Conservation (phyloP, 371 early-diverging fungal genomes). For the Syncephalastrum sp. region DNA sequence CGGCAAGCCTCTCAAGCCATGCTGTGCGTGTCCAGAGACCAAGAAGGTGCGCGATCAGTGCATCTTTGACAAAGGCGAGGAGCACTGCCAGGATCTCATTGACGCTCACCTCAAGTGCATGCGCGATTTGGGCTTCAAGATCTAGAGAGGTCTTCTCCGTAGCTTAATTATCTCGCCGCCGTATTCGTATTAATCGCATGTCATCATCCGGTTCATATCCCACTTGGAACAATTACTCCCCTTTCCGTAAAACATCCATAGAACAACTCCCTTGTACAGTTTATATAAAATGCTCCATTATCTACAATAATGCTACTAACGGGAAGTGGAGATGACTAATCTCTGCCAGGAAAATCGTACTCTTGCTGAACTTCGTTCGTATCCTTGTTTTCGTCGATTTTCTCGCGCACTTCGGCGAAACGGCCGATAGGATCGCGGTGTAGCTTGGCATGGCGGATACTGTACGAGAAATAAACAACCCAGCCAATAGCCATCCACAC, state of each 20-base stretch:
- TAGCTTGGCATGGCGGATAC: constrained; percentile 62
- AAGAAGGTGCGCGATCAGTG: constrained; percentile 90
- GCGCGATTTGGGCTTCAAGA: constrained; percentile 90
- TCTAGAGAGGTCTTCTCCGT: constrained; percentile 40
- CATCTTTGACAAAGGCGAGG: constrained; percentile 83
- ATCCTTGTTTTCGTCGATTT: not conserved
- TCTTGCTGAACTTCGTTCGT: not conserved
- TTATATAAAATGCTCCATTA: too few relatives aligned
- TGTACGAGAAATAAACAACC: constrained; percentile 66
- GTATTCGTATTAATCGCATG: too few relatives aligned
- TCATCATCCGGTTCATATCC: too few relatives aligned
- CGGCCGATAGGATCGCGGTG: constrained; percentile 37
- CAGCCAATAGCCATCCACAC: constrained; percentile 75
- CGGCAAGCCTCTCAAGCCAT: constrained; percentile 83
- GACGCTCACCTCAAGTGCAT: constrained; percentile 89
- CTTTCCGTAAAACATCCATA: too few relatives aligned
- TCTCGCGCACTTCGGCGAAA: constrained; percentile 22
- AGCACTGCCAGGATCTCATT: constrained; percentile 85
- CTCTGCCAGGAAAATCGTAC: constrained; percentile 5
- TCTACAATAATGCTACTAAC: too few relatives aligned
- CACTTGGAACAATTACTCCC: too few relatives aligned
- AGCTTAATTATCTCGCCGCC: too few relatives aligned
- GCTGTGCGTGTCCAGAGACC: constrained; percentile 97
- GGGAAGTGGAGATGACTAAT: constrained; percentile 2
- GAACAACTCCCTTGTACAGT: too few relatives aligned